Evolutionary conservation across 495 filamentous ascomycete species (phyloP).

Genomic region (Tuber umbilicatum): DNA sequence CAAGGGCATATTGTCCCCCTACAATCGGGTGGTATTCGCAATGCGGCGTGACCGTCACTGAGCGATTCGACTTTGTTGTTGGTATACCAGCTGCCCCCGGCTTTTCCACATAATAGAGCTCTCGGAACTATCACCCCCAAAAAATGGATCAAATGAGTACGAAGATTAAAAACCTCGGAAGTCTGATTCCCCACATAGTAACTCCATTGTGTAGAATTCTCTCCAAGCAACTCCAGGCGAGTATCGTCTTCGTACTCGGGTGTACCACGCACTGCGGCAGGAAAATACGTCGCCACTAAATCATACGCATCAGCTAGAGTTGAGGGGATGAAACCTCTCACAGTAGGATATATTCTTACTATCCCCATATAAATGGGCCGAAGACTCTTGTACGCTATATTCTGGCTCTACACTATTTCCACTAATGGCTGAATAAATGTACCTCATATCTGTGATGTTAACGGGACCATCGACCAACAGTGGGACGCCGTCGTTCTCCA

Average conservation of each 20-base stretch:
- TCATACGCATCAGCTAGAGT: not conserved
- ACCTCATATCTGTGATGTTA: slow-evolving; percentile 18
- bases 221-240: not conserved
- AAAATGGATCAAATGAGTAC: not conserved
- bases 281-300: not conserved
- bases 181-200: slow-evolving; percentile 16
- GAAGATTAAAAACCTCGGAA: slow-evolving; percentile 6
- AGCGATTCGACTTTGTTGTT: slow-evolving; percentile 15
- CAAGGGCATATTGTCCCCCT: slow-evolving; percentile 8
- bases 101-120: not conserved
- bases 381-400: slow-evolving; percentile 16
- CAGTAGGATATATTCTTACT: slow-evolving; percentile 10
- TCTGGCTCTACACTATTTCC: not conserved
- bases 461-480: slow-evolving; percentile 8
- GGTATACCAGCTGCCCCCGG: not conserved
- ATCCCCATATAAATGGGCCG: slow-evolving; percentile 26
- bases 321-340: not conserved
- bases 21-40: slow-evolving; percentile 19
- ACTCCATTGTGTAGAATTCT: not conserved
- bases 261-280: not conserved
- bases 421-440: slow-evolving; percentile 4
- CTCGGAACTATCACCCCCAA: slow-evolving; percentile 12
- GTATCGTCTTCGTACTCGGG: not conserved
- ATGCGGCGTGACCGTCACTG: slow-evolving; percentile 7
- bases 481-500: slow-evolving; percentile 18